Conservation (phyloP, 805 yeast genomes). For the Wickerhamomyces rabaulensis region DNA sequence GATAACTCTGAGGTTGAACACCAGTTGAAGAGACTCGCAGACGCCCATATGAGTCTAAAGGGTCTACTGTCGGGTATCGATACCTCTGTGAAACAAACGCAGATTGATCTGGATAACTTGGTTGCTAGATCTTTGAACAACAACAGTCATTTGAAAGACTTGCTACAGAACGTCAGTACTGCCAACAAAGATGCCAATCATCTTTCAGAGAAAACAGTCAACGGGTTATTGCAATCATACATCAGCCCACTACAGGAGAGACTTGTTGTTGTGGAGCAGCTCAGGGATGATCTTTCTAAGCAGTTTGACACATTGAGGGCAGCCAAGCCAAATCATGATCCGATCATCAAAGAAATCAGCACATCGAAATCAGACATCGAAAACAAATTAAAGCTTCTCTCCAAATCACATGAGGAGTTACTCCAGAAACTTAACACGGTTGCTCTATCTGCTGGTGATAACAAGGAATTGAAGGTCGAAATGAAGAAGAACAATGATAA, state of each 20-base stretch:
- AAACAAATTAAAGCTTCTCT: not conserved
- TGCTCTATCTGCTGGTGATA: not conserved
- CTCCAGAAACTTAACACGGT: not conserved
- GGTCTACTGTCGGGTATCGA: constrained; percentile 23
- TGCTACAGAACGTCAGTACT: constrained; percentile 17
- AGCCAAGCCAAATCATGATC: not conserved
- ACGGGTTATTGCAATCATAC: not conserved
- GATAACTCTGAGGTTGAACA: constrained; percentile 20
- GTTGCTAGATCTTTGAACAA: constrained; percentile 24
- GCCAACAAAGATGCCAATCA: not conserved
- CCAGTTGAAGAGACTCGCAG: constrained; percentile 23
- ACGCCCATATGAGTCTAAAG: constrained; percentile 26
- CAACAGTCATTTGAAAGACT: constrained; percentile 22
- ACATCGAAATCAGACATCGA: not conserved
- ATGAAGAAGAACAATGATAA: not conserved
- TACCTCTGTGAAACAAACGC: constrained; percentile 23
- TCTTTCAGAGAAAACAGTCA: not conserved
- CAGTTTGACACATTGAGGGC: not conserved
- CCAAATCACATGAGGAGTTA: not conserved
- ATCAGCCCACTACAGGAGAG: not conserved
- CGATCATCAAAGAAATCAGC: not conserved
- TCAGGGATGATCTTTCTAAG: not conserved
- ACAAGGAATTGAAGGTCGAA: not conserved
- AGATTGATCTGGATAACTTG: constrained; percentile 22
- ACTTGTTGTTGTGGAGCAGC: not conserved